Evolutionary conservation across 2,329 filamentous ascomycete species (phyloP), one percentile per base, ranked within the genome.

Genomic region (Calonectria pseudoturangicola): DNA sequence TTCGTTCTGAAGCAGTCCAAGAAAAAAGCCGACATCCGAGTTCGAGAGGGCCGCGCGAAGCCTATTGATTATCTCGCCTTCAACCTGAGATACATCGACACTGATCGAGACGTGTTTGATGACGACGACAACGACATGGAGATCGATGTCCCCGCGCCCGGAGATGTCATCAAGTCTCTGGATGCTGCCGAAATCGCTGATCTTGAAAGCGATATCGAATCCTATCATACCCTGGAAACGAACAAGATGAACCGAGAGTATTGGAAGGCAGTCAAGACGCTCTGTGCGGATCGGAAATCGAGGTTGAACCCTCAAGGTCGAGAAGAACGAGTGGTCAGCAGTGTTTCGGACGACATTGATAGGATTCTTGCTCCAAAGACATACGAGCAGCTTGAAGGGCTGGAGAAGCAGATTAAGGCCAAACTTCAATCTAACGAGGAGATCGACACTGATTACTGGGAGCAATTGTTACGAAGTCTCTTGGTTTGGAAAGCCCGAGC

Each of bases 371-470:
- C 91, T 4, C 95, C 95, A 10, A 99, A 99, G 86, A 91, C 92
- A 18, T 92, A 95, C 79, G 93, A 95, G 79, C 94, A 98, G 83
- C 88, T 99, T n/a, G 93, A 96, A 81, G 90, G 90, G 21, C 88
- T 99, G 62, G 96, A 99, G 84, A 91, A 88, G 75, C 96, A 98
- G 85, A 97, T 99, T 83, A 92, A 92, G 82, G 88, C 89, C 18
- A 99, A 99, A 86, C 87, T 99, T 60, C 89, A 92, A 66, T 97
- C 95, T 9, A 93, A 98, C 81, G 96, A 98, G 81, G 93, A 94
- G 47, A 96, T 99, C 76, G 97, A 99, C 83, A 95, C 94, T 2
- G 97, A 99, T 84, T 99, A 98, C 83, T 99, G 97, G 97, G 95
- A 98, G 82, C 95, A 98, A 82, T 88, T 99, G 18, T 88, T 99